Conservation (phyloP, 179 eudicot species). For the Spergularia azorica region DNA sequence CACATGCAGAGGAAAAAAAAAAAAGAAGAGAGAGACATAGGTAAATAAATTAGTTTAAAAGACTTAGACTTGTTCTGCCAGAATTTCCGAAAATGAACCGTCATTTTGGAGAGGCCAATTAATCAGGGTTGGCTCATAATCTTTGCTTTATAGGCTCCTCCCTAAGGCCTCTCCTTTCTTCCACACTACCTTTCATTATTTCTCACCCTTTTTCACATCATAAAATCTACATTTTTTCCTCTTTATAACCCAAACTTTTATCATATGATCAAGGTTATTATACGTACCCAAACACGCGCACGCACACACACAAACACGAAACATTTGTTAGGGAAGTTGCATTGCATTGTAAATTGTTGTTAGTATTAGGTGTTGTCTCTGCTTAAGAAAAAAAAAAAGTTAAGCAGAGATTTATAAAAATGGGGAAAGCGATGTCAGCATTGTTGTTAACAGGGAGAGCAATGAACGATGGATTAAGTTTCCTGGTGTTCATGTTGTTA, state of each 20-base stretch:
- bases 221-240: background rate
- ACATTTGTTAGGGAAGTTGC: background rate
- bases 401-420: background rate
- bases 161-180: slow-evolving; percentile 3
- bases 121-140: slow-evolving; percentile 25
- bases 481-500: slow-evolving; percentile 56
- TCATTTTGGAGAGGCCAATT: slow-evolving; percentile 25
- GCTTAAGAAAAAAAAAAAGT: background rate
- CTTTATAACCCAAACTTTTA: background rate
- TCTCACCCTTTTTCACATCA: background rate
- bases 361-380: too few species aligned
- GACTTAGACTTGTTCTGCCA: background rate
- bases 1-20: background rate
- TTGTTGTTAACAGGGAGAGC: slow-evolving; percentile 40
- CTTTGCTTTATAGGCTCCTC: background rate
- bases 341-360: too few species aligned
- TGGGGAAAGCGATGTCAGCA: slow-evolving; percentile 22
- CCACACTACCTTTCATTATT: slow-evolving; percentile 2
- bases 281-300: background rate
- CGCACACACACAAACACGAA: background rate
- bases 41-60: background rate
- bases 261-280: slow-evolving; percentile 7
- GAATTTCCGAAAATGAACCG: background rate
- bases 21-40: too few species aligned
- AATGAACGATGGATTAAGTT: slow-evolving; percentile 57